Conservation (phyloP, 441 rosid species). For the Erodium chrysanthum region DNA sequence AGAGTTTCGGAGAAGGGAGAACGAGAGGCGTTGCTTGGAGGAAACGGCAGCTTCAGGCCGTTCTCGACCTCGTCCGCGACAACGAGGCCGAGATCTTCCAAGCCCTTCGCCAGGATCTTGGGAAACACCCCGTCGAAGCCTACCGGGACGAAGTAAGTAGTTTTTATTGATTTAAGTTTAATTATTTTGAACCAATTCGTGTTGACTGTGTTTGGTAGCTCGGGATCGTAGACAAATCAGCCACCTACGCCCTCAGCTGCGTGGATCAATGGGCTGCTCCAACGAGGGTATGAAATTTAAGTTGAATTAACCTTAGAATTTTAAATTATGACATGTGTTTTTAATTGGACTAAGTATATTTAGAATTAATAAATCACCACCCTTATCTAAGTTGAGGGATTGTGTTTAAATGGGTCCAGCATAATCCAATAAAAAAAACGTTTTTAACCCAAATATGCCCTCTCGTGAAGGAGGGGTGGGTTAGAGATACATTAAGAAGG, state of each 20-base stretch:
- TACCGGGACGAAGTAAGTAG: conserved; percentile 51
- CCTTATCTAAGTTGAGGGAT: no score
- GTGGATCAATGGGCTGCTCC: conserved; percentile 73
- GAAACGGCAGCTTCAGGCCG: conserved; percentile 48
- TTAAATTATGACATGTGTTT: no score
- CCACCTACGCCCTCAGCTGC: conserved; percentile 31
- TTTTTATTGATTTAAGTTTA: no score
- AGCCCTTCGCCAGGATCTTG: conserved; percentile 59
- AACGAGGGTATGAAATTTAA: conserved; percentile 40
- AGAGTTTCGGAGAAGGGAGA: conserved; percentile 43
- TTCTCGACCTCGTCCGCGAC: conserved; percentile 42
- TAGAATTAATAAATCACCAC: no score
- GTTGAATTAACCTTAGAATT: no score
- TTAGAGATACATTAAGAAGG: no score
- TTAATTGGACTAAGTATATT: no score
- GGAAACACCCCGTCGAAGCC: conserved; percentile 64
- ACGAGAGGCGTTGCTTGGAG: conserved; percentile 61
- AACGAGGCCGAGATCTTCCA: conserved; percentile 38
- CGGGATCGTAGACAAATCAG: conserved; percentile 55
- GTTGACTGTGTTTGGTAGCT: conserved; percentile 18
- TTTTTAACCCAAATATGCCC: no score
- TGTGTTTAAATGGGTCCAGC: no score
- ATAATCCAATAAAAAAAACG: no score
- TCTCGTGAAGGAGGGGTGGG: no score
- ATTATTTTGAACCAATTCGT: no score